Evolutionary conservation across 1,284 basidiomycete genomes (phyloP), one percentile per base, ranked within the genome.

Genomic region (Moesziomyces globuligerus): DNA sequence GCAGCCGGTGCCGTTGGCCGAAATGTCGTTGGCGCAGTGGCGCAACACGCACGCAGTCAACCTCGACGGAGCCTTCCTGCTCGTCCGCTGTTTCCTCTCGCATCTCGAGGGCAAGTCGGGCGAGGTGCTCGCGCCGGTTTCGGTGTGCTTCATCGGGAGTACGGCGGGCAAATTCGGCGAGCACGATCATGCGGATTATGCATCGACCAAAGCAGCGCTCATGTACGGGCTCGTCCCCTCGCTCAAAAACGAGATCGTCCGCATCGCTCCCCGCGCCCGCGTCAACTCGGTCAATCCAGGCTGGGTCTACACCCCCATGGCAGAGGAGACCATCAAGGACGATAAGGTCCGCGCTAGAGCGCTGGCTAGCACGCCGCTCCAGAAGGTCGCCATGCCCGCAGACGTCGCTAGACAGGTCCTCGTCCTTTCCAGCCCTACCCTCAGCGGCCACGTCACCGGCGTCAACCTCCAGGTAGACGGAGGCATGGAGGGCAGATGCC

Each of bases 211-310:
- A 45, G 70, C 56, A 87, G 90, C 87, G 1, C 85, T 91, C 84
- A 90, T 90, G 88, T 89, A 90, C 62, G 90, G 90, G 1, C 80
- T 91, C 37, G 87, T 87, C 1, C 83, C 89, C 61, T 86, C 88
- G 3, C 84, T 91, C 64, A 91, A 91, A 83, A 91, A 91, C 77
- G 90, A 91, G 81, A 91, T 91, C 54, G 90, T 91, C 26, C 87
- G 87, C 80, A 88, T 90, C 64, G 89, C 89, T 0, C 89, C 90
- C 0, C 84, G 81, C 45, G 90, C 86, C 0, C 85, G 90, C 15
- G 89, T 90, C n/a, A 91, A 91, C 69, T 85, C 85, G 47, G 85
- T 91, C 20, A 89, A 87, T 0, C 90, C 90, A 7, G 90, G 90
- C 7, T 91, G 89, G 89, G 87, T 88, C 7, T 85, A 82, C 59